Percentiles rank a stretch among this genome's conserved stretches.
Conservation (phyloP, 2,329 filamentous ascomycete genomes). For the Thielaviopsis cerberus region DNA sequence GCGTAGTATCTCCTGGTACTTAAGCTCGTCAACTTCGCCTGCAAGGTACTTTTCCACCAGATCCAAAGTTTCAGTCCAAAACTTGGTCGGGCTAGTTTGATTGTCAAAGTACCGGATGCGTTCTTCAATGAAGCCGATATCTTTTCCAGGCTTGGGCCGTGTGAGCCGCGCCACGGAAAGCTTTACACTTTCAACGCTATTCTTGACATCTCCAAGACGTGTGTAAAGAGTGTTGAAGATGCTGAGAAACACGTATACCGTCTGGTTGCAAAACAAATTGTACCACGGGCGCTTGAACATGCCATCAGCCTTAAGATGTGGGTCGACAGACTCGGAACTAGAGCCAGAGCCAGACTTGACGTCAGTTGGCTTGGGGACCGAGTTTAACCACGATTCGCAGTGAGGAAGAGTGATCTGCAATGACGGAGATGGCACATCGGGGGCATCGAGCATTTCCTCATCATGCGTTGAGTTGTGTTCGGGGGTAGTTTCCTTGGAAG, state of each 20-base stretch:
- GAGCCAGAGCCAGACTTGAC: slow-evolving; percentile 23
- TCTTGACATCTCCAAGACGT: slow-evolving; percentile 67
- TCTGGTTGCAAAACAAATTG: slow-evolving; percentile 81
- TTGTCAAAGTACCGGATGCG: slow-evolving; percentile 53
- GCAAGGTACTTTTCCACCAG: slow-evolving; percentile 76
- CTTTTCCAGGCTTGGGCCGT: slow-evolving; percentile 59
- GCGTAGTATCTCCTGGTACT: slow-evolving; percentile 77
- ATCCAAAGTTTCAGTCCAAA: slow-evolving; percentile 69
- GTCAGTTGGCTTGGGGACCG: slow-evolving; percentile 37
- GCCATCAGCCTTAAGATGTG: slow-evolving; percentile 55
- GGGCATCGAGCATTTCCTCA: slow-evolving; percentile 50
- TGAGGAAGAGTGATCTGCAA: slow-evolving; percentile 35
- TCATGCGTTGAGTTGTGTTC: slow-evolving; percentile 62
- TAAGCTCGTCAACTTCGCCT: slow-evolving; percentile 60
- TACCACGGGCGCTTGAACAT: slow-evolving; percentile 65
- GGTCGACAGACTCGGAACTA: slow-evolving; percentile 35
- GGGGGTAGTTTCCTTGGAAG: slow-evolving; percentile 76
- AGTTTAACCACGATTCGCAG: slow-evolving; percentile 42
- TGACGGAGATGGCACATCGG: slow-evolving; percentile 37
- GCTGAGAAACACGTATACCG: slow-evolving; percentile 85
- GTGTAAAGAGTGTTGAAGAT: slow-evolving; percentile 84
- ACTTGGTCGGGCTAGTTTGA: slow-evolving; percentile 34
- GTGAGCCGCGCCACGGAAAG: slow-evolving; percentile 57
- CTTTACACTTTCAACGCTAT: slow-evolving; percentile 52
- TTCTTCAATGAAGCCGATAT: slow-evolving; percentile 70